phyloP scores from a whole-genome alignment of 805 yeast species.

The Maudiozyma barnettii region DNA sequence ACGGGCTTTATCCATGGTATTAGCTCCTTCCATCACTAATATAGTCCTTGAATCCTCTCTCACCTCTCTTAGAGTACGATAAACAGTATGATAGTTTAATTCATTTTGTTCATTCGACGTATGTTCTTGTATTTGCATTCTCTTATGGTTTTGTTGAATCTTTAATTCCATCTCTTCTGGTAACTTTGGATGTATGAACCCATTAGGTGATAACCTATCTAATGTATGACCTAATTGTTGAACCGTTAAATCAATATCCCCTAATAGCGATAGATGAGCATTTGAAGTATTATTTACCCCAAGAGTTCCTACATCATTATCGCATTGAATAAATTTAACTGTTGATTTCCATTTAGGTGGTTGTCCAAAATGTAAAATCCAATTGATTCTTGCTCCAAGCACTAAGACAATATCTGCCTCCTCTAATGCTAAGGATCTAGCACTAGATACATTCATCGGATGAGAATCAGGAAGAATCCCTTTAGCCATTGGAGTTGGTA shows the following conservation, averaged over 20 bases:
- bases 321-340: slow-evolving; percentile 50
- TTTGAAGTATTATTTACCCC: slow-evolving; percentile 35
- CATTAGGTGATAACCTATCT: background rate
- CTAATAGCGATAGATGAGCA: slow-evolving; percentile 39
- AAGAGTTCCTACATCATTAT: slow-evolving; percentile 42
- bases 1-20: slow-evolving; percentile 65
- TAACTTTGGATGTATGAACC: slow-evolving; percentile 9
- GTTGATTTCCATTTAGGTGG: slow-evolving; percentile 39
- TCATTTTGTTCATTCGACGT: slow-evolving; percentile 7
- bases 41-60: slow-evolving; percentile 32
- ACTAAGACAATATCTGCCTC: slow-evolving; percentile 50
- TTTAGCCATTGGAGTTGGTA: slow-evolving; percentile 76
- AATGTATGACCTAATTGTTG: slow-evolving; percentile 28
- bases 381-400: slow-evolving; percentile 59
- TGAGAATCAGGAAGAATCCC: slow-evolving; percentile 50
- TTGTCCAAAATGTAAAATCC: slow-evolving; percentile 65
- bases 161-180: slow-evolving; percentile 6
- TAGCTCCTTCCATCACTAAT: slow-evolving; percentile 62
- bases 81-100: slow-evolving; percentile 46
- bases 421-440: slow-evolving; percentile 50
- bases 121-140: slow-evolving; percentile 19
- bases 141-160: slow-evolving; percentile 13
- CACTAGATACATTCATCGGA: slow-evolving; percentile 46
- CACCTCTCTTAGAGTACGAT: slow-evolving; percentile 37
- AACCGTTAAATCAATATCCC: slow-evolving; percentile 42